Conservation (phyloP, 441 rosid species). For the Eutrema salsugineum region DNA sequence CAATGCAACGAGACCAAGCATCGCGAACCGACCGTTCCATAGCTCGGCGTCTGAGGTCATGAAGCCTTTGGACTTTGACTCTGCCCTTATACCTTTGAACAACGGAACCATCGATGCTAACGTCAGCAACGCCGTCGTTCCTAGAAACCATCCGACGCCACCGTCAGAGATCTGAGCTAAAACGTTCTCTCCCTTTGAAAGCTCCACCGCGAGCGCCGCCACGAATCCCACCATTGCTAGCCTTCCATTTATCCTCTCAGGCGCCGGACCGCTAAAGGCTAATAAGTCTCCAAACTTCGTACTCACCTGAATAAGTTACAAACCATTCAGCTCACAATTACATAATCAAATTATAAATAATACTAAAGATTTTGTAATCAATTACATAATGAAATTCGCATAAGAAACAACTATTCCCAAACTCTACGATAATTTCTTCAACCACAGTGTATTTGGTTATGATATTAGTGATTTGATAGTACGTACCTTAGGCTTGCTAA, state of each 20-base stretch:
- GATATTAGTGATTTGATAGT: neutral
- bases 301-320: conserved; percentile 36
- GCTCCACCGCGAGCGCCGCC: conserved; percentile 63
- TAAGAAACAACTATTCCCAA: no score
- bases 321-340: neutral
- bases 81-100: conserved; percentile 53
- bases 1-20: conserved; percentile 73
- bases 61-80: conserved; percentile 47
- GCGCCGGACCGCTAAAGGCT: conserved; percentile 87
- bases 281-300: conserved; percentile 55
- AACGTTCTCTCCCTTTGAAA: conserved; percentile 60
- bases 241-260: conserved; percentile 85
- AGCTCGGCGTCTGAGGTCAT: conserved; percentile 85
- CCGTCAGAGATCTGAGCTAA: conserved; percentile 57
- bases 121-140: conserved; percentile 46
- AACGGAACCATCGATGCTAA: conserved; percentile 68
- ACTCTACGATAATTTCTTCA: no score
- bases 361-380: neutral
- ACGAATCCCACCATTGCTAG: conserved; percentile 83
- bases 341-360: no score
- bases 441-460: neutral
- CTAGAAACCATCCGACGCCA: conserved; percentile 62
- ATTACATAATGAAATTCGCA: no score
- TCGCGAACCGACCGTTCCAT: conserved; percentile 83
- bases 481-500: conserved; percentile 28